phyloP scores from a whole-genome alignment of 129 eudicot genomes.

The Flaveria bidentis region DNA sequence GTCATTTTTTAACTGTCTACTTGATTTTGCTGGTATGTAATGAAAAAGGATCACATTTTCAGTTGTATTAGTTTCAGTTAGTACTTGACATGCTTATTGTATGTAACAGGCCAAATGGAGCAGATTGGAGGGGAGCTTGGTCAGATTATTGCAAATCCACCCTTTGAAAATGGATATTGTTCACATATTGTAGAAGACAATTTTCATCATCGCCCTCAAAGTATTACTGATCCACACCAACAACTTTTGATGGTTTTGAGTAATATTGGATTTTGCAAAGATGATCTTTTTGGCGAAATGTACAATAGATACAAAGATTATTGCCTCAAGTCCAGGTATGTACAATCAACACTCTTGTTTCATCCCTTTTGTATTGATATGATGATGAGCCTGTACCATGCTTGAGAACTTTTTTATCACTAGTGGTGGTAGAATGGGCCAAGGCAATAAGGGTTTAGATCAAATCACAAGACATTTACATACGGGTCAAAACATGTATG shows the following conservation, averaged over 20 bases:
- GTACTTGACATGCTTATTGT: background rate
- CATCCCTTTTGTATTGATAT: background rate
- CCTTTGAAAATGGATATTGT: constrained; percentile 39
- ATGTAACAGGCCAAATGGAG: constrained; percentile 64
- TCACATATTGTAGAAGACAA: constrained; percentile 44
- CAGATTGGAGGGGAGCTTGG: constrained; percentile 66
- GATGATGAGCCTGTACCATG: background rate
- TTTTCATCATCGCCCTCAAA: constrained; percentile 60
- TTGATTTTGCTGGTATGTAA: constrained; percentile 75
- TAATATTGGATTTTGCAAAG: constrained; percentile 91
- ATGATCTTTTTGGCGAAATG: constrained; percentile 74
- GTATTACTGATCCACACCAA: constrained; percentile 66
- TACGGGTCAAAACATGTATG: background rate
- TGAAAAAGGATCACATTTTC: constrained; percentile 3
- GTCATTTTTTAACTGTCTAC: constrained; percentile 73
- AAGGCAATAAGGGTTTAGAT: background rate
- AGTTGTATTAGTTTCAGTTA: background rate
- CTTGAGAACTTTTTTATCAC: background rate
- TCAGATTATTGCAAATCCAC: constrained; percentile 31
- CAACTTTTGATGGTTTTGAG: constrained; percentile 90
- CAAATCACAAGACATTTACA: background rate
- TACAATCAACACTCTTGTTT: background rate
- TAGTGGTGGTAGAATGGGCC: background rate
- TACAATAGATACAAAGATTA: constrained; percentile 67
- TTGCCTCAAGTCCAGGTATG: constrained; percentile 74